Base-by-base conservation (phyloP, 1,139 yeast species). In the Taphrina flavorubra region DNA sequence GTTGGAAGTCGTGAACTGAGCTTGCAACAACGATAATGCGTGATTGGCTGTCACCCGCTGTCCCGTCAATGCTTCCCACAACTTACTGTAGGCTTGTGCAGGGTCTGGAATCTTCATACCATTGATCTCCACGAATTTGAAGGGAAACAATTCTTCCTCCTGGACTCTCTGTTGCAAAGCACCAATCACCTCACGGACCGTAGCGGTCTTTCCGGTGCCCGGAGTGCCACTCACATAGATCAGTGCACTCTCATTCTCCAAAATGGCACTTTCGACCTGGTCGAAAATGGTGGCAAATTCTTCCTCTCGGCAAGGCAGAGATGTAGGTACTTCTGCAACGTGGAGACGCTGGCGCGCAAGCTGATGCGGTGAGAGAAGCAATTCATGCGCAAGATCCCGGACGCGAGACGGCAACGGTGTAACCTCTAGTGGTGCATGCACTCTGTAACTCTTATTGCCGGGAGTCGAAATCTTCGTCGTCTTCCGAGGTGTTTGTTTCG, bases 151-250 rank as follows among this genome's bases (percentile, higher is more conserved):
- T 66, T 83, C 86, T 2, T 83, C 84, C 20, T 81, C 80, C 25
- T 75, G 75, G 44, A 71, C 76, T 67, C 77, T 77, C 34, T 74
- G 76, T 71, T 80, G 82, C 68, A 94, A 79, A 74, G 89, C 92
- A 37, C 84, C 82, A 57, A 95, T 84, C 0, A 90, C 98, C 74
- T 92, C 97, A 70, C 96, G 80, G 2, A 94, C 87, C 0, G 98
- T 94, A 6, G 96, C 96, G 0, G 99, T 94, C 77, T 94, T 94
- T 14, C 99, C 99, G 4, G 96, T 92, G 11, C 99, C 99, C 0
- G 99, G 99, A 0, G 97, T 92, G 1, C 99, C 99, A 78, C 97
- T 90, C 6, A 94, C 87, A 75, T 92, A 94, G 6, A 94, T 79
- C 74, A 97, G 90, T 20, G 94, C 85, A 0, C 99, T 98, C 0